These are phyloP conservation scores for Fusarium camptoceras DNA, from an alignment of 2,329 filamentous ascomycete genomes.

Conservation along the genomic window DNA sequence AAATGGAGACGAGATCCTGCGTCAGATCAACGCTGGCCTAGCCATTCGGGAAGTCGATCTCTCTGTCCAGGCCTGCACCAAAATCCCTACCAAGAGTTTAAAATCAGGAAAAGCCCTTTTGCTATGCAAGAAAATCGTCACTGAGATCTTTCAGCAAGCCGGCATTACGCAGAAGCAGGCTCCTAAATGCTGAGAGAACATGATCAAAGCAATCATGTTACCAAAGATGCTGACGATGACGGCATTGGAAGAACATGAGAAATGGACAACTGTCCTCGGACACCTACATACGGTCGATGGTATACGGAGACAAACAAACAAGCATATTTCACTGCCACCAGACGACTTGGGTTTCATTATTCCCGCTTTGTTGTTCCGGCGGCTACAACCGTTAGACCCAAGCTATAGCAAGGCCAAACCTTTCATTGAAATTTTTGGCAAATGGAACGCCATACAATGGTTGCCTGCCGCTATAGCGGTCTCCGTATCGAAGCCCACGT, in stretches of 20 bases:
- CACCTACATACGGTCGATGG: fast-evolving
- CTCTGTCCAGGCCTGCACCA: background rate
- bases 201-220: fast-evolving
- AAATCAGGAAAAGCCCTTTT: fast-evolving
- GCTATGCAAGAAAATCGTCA: background rate
- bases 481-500: fast-evolving
- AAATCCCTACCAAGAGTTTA: fast-evolving
- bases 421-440: background rate
- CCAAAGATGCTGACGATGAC: fast-evolving
- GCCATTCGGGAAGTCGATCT: background rate
- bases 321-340: fast-evolving
- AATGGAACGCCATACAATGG: background rate
- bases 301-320: fast-evolving
- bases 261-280: background rate
- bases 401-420: fast-evolving
- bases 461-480: background rate
- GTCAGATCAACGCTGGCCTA: background rate
- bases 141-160: background rate
- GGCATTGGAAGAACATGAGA: fast-evolving
- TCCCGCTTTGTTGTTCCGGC: fast-evolving
- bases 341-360: fast-evolving
- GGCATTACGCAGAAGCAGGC: fast-evolving
- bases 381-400: fast-evolving
- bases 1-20: background rate
- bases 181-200: fast-evolving